Percentiles rank a stretch among this genome's conserved stretches.
Evolutionary conservation across 805 yeast species (phyloP).

Genomic region (Barnettozyma populi): DNA sequence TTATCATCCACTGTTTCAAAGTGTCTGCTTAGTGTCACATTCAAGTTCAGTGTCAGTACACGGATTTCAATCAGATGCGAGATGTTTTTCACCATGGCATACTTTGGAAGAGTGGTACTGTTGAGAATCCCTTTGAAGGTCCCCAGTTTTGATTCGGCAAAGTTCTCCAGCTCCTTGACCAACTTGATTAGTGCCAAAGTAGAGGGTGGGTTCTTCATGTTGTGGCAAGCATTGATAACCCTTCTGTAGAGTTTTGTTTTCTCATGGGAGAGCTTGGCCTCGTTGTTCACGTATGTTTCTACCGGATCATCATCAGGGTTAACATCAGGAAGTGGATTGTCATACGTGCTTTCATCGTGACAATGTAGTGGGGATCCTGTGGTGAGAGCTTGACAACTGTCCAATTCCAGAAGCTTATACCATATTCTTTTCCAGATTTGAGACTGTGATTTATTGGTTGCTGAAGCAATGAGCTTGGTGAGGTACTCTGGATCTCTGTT

Average conservation of each 20-base stretch:
- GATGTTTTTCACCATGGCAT: conserved; percentile 21
- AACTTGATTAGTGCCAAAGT: conserved; percentile 30
- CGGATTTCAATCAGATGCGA: conserved; percentile 25
- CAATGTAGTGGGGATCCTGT: conserved; percentile 17
- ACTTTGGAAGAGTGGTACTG: conserved; percentile 10
- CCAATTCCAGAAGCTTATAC: conserved; percentile 23
- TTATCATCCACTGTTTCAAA: conserved; percentile 30
- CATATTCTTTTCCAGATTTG: conserved; percentile 25
- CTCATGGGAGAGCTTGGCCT: conserved; percentile 27
- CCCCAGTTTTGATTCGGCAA: conserved; percentile 26
- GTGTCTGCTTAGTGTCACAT: conserved; percentile 33
- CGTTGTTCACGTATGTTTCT: conserved; percentile 33
- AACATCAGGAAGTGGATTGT: conserved; percentile 25
- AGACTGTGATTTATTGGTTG: conserved; percentile 10
- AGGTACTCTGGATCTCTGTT: conserved; percentile 47
- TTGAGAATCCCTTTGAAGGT: conserved; percentile 14
- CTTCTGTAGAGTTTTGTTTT: conserved; percentile 28
- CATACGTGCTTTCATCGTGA: conserved; percentile 16
- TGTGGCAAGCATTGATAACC: conserved; percentile 28
- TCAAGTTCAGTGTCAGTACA: conserved; percentile 29
- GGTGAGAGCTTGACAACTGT: conserved; percentile 12
- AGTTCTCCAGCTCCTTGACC: conserved; percentile 31
- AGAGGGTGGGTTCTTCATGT: conserved; percentile 30
- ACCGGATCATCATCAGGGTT: conserved; percentile 31
- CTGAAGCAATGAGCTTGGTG: conserved; percentile 4